Evolutionary conservation across 768 basidiomycete genomes (phyloP), one percentile per base, ranked within the genome.

Genomic region (Pleurotus tuoliensis): DNA sequence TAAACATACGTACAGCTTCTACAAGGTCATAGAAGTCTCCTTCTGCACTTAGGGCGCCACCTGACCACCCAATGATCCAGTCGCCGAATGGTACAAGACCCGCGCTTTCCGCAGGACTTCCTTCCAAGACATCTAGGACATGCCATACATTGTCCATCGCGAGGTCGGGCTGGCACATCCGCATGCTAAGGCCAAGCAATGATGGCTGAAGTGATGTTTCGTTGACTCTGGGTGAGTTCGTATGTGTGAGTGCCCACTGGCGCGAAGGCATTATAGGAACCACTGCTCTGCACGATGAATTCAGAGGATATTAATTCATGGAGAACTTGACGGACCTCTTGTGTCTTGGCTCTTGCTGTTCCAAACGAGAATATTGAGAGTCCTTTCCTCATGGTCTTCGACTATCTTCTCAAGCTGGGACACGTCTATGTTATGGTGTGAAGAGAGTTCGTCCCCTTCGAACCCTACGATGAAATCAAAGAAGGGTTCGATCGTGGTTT

Each of bases 381-480:
- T 77, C 52, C 75, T 76, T 38, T 82, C 87, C 74, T 94, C 92
- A 63, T 92, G 88, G 47, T 77, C 77, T 69, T 94, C 92, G 20
- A 94, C 91, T 46, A 94, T 90, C 58, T 74, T 82, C 67, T 92
- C 91, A 3, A 94, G 76, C 56, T 85, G 84, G 5, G 82, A 71
- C 9, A 81, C 87, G 62, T 92, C 88, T 48, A 92, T 79, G 47
- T 71, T 76, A 59, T 77, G 79, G 54, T 77, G 76, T 20, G 77
- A 71, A 27, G 79, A 76, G 48, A 77, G 67, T 0, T 79, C 74
- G 59, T 84, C 82, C 6, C 90, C 90, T 66, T 93, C 86, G 56
- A 93, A 89, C 8, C 96, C 97, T 41, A 97, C 86, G 18, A 99
- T 82, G 68, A 97, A 98, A 75, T 98, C 97, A 64, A 99, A 99